Base-by-base conservation (phyloP, 306 rosid genomes). In the Mimosa pudica region DNA sequence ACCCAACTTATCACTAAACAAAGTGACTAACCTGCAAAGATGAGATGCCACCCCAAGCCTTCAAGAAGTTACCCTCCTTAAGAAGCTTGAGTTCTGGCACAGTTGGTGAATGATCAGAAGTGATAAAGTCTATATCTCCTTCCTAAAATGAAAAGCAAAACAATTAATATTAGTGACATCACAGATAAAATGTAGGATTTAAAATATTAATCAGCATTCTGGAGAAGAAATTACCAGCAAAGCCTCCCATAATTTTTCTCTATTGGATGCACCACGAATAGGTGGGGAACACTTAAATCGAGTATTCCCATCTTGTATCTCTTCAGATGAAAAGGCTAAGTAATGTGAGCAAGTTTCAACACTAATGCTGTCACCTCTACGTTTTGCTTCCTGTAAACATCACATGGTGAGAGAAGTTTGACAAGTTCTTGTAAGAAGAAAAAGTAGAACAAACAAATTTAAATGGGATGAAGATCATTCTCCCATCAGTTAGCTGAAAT, bases 1-100 rank as follows among this genome's bases (percentile, higher is more conserved):
- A 10, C 51, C 66, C 10, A 76, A 30, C 69, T 55, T 74, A 61
- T 61, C 41, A 11, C 11, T 82, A 20, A 75, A 76, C 10, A 62
- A 67, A 67, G 47, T 46, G 74, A 51, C 84, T 24, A 79, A 92
- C 98, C 98, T 94, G 95, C 86, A 95, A 80, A 77, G 96, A 84
- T 1, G 98, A 95, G 80, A 95, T 83, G 77, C 98, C 98, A 67
- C 98, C 98, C 98, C 98, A 95, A 24, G 98, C 98, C 86, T 13
- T 95, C 81, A 95, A 83, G 82, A 95, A 91, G 84, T 95, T 85
- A 38, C 98, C 98, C 71, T 88, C 91, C 44, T 91, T 82, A 61
- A 88, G 91, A 70, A 86, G 96, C 93, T 95, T 95, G 79, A 91
- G 98, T 75, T 92, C 81, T 42, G 98, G 98, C n/a, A 79, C 67